Conservation (phyloP, 768 basidiomycete genomes). For the Pisolithus albus region DNA sequence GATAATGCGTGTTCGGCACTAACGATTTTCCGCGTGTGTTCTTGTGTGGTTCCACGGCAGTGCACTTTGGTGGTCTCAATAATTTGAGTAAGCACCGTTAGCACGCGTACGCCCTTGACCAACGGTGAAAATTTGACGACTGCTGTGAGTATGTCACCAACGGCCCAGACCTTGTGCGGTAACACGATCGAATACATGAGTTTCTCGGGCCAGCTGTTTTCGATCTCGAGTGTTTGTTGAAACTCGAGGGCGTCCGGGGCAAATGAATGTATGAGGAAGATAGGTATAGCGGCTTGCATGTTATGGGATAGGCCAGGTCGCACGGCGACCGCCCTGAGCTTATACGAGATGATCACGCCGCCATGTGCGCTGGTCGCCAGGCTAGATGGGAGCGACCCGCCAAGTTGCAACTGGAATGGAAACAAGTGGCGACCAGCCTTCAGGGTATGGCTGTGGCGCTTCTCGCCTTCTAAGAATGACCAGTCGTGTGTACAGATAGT, state of each 20-base stretch:
- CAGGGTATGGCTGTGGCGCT: constrained; percentile 74
- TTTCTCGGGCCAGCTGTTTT: constrained; percentile 97
- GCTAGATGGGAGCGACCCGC: constrained; percentile 78
- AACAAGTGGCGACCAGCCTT: constrained; percentile 94
- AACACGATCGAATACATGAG: constrained; percentile 92
- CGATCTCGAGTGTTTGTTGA: constrained; percentile 91
- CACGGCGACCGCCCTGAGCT: constrained; percentile 78
- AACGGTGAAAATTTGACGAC: constrained; percentile 84
- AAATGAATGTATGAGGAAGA: constrained; percentile 69
- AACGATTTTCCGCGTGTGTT: constrained; percentile 54
- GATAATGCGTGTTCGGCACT: constrained; percentile 63
- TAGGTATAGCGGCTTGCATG: constrained; percentile 52
- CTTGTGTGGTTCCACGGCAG: constrained; percentile 48
- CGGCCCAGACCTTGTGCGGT: constrained; percentile 94
- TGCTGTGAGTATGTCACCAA: constrained; percentile 77
- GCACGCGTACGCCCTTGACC: constrained; percentile 73
- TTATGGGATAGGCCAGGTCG: constrained; percentile 71
- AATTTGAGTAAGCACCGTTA: constrained; percentile 58
- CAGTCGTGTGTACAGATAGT: constrained; percentile 78
- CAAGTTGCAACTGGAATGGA: constrained; percentile 84
- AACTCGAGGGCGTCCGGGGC: constrained; percentile 83
- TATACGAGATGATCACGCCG: constrained; percentile 74
- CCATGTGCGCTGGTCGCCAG: constrained; percentile 49
- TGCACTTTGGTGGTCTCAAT: constrained; percentile 68
- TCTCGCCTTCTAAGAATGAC: constrained; percentile 86